Conservation (phyloP, 2,329 filamentous ascomycete genomes). For the Colletotrichum theobromicola region DNA sequence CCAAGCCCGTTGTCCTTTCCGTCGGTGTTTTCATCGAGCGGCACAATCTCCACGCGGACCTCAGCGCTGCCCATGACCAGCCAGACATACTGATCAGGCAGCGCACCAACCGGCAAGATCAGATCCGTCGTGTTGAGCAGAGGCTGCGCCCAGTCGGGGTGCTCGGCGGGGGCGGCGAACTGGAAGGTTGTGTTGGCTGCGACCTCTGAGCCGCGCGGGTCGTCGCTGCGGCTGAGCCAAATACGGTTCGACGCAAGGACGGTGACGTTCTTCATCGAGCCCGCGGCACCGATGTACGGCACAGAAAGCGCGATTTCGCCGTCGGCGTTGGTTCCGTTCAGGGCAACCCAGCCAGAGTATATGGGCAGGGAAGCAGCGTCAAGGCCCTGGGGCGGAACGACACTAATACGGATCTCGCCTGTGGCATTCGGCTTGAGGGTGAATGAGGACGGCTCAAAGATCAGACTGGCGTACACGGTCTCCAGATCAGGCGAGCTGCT, state of each 20-base stretch:
- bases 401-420: constrained; percentile 48
- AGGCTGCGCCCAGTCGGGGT: constrained; percentile 1
- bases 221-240: neutral
- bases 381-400: constrained; percentile 42
- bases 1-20: constrained; percentile 10
- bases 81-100: constrained; percentile 13
- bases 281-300: constrained; percentile 15
- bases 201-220: neutral
- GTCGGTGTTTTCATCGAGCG: neutral
- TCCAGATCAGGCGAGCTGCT: constrained; percentile 31
- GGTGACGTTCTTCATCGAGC: constrained; percentile 7
- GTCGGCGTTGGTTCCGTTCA: constrained; percentile 41
- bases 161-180: neutral
- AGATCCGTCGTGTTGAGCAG: neutral
- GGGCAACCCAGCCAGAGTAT: constrained; percentile 48
- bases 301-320: constrained; percentile 8
- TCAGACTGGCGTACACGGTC: constrained; percentile 34
- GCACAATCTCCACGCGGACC: constrained; percentile 12
- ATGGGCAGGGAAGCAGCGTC: constrained; percentile 38
- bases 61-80: constrained; percentile 21
- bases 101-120: neutral
- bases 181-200: constrained; percentile 10
- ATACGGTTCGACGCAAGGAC: constrained; percentile 5
- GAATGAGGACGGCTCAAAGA: neutral
- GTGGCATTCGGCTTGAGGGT: constrained; percentile 33